Evolutionary conservation across 139 green algal genomes (phyloP), one percentile per base, ranked within the genome.

Genomic region (Chlamydomonas sp.): DNA sequence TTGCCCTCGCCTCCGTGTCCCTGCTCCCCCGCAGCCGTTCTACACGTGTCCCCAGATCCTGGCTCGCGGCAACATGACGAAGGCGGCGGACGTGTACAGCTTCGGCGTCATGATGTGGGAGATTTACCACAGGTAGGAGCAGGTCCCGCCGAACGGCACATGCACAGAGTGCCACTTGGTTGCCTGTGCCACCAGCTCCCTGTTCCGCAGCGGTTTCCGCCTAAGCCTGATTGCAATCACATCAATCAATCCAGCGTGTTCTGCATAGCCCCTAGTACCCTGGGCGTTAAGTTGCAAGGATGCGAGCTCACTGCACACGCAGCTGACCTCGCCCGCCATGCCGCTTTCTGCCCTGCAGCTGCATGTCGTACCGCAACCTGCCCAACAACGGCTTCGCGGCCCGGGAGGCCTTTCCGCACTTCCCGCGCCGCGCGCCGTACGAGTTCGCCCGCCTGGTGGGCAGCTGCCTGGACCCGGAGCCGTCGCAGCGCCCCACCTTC

Each of bases 41-140:
- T 91, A 92, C 79, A 86, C 78, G 58, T 89, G 74, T 5, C 89
- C 89, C 0, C 75, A 91, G 66, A 81, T 91, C 73, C 69, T 81
- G 62, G 20, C 63, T 8, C n/a, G 31, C 5, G 85, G 89, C 3
- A 88, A 88, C 83, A 81, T 88, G 73, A 88, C 83, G 6, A 88
- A 88, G 73, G 83, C 83, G 18, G 83, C 83, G 49, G 83, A 88
- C 63, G 63, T 82, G 62, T 88, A 82, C 75, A 73, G 58, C n/a
- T 89, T 90, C 69, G 86, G 86, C 63, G 86, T 90, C 49, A 82
- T 90, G 75, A 78, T 90, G 74, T 90, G 78, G 80, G 85, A 75
- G 82, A 8, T 79, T 12, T 85, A 79, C 62, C 78, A 84, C 62
- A 72, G 58, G 10, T 20, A 71, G 78, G n/a, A 71, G 31, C 31